Evolutionary conservation across 1,139 yeast species (phyloP), one percentile per base, ranked within the genome.

Genomic region (Nakaseomyces sp.): DNA sequence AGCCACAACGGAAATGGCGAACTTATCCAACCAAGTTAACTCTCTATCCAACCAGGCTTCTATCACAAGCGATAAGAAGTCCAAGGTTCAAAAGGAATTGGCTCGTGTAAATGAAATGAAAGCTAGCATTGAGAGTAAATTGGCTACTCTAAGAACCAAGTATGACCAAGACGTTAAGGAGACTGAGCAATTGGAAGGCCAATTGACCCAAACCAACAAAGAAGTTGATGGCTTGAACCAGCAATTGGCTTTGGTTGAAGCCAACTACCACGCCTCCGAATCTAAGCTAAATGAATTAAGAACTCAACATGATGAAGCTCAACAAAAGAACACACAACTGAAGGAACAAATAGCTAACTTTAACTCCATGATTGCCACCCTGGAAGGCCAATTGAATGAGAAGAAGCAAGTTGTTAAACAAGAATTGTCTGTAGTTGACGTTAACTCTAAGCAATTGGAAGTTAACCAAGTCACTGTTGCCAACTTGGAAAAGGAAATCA

Each of bases 1-100:
- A 50, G 89, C 94, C 3, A 79, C 93, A 13, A 77, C 91, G 3
- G 96, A 87, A 54, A 74, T 86, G 62, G 96, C 95, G 15, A 87
- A 89, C 55, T 72, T 84, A 41, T 83, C 94, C 1, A 86, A 82
- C 56, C 96, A 89, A 66, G 80, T 87, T 48, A 79, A 79, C 49
- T 82, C 95, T 0, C 71, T 88, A 51, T 74, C 88, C 2, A 67
- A 74, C 17, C 96, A 89, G 65, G 84, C 94, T 2, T 70, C 83
- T 0, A 74, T 72, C 15, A 71, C 85, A 28, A 80, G 79, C 49
- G 83, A 79, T 28, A 84, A 81, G 65, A 81, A 87, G 51, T 70
- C 76, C 19, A 74, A 79, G 49, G 87, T 95, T 0, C 89, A 83
- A 56, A 77, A 76, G 47, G 96, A 91, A 56, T 72, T 89, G 45